Evolutionary conservation across 2,329 filamentous ascomycete species (phyloP).

Genomic region (Sporothrix mexicana): DNA sequence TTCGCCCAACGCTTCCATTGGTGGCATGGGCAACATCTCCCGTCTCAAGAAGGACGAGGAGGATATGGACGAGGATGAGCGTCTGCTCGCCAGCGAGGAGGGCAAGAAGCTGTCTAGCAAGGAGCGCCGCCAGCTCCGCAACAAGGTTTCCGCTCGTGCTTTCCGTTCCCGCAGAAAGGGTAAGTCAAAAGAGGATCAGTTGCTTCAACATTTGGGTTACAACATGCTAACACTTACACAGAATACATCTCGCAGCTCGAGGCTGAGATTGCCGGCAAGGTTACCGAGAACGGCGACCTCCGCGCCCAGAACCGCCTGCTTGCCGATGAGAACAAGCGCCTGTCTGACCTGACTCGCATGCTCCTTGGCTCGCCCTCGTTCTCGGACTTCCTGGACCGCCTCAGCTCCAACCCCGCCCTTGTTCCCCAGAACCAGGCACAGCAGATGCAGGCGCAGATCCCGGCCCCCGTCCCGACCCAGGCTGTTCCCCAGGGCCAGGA

Average conservation of each 20-base stretch:
- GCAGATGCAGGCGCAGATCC: constrained; percentile 14
- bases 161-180: constrained; percentile 98
- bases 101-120: constrained; percentile 99
- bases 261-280: constrained; percentile 81
- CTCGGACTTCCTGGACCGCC: constrained; percentile 75
- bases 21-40: constrained; percentile 65
- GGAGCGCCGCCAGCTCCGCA: constrained; percentile 93
- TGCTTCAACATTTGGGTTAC: not conserved
- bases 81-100: constrained; percentile 91
- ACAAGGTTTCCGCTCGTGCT: constrained; percentile 97
- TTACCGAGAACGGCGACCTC: constrained; percentile 81
- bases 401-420: constrained; percentile 62
- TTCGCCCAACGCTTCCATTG: constrained; percentile 58
- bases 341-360: constrained; percentile 79
- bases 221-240: constrained; percentile 60
- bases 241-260: constrained; percentile 98
- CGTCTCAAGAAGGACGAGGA: constrained; percentile 91
- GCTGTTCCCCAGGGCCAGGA: constrained; percentile 44
- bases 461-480: constrained; percentile 39
- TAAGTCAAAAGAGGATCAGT: constrained; percentile 54
- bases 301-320: constrained; percentile 81
- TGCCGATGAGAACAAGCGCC: constrained; percentile 81
- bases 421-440: constrained; percentile 48
- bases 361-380: constrained; percentile 82
- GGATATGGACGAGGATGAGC: constrained; percentile 98